A percentile compares a stretch with the other conserved stretches of the same genome.
phyloP scores from a whole-genome alignment of 495 filamentous ascomycete species.

The Trichoderma erinaceum region DNA sequence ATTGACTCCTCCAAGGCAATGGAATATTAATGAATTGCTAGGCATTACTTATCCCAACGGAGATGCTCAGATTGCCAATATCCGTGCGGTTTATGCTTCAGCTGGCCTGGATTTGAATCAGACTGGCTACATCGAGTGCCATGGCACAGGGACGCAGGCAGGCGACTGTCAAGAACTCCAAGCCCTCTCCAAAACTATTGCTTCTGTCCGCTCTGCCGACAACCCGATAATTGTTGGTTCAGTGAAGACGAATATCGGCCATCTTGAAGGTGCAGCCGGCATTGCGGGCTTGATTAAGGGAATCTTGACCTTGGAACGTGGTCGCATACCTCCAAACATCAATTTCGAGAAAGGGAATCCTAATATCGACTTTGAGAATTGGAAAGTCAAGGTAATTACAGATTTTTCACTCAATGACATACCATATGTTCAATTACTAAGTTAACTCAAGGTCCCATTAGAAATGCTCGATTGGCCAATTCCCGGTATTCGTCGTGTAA shows the following conservation, averaged over 20 bases:
- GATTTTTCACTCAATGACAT: not conserved
- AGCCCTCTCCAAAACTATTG: constrained; percentile 19
- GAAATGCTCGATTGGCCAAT: constrained; percentile 27
- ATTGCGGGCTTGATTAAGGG: constrained; percentile 49
- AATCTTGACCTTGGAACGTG: constrained; percentile 43
- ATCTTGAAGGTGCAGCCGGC: constrained; percentile 44
- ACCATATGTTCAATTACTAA: not conserved
- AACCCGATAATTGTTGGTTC: constrained; percentile 37
- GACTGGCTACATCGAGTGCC: constrained; percentile 38
- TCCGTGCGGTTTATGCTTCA: constrained; percentile 35
- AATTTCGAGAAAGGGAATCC: constrained; percentile 44
- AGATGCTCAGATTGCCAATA: constrained; percentile 44
- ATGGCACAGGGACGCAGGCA: constrained; percentile 43
- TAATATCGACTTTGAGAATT: constrained; percentile 27
- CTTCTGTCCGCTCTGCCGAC: constrained; percentile 13
- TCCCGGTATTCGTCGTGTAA: constrained; percentile 26
- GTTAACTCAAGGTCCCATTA: constrained; percentile 19
- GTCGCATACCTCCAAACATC: constrained; percentile 35
- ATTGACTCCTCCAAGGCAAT: not conserved
- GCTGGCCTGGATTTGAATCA: constrained; percentile 37
- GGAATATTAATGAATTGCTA: not conserved
- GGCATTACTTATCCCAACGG: constrained; percentile 45
- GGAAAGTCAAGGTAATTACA: constrained; percentile 17
- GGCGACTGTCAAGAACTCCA: constrained; percentile 18
- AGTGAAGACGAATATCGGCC: constrained; percentile 49